phyloP scores from a whole-genome alignment of 2,329 filamentous ascomycete species.

The Cryphonectria carpinicola region DNA sequence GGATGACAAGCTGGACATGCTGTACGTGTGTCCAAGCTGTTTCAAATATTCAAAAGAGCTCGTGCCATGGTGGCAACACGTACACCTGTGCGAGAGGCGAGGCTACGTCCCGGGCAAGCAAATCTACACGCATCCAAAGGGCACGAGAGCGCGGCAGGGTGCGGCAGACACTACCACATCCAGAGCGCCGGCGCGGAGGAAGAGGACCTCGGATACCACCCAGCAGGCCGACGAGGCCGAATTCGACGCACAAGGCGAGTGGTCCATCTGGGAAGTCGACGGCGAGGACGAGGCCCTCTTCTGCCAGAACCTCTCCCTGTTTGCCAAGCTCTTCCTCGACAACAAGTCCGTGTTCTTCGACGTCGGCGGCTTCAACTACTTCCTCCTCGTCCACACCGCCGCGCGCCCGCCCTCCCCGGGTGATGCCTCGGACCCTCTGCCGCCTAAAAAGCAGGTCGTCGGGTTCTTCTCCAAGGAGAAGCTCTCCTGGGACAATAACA shows the following conservation, averaged over 20 bases:
- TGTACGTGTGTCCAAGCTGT: slow-evolving; percentile 91
- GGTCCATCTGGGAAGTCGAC: slow-evolving; percentile 91
- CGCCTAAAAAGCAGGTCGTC: slow-evolving; percentile 62
- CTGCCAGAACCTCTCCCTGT: slow-evolving; percentile 92
- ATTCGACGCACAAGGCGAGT: slow-evolving; percentile 67
- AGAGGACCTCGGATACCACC: slow-evolving; percentile 39
- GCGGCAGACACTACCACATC: slow-evolving; percentile 13
- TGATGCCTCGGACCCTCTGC: slow-evolving; percentile 20
- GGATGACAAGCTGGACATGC: slow-evolving; percentile 59
- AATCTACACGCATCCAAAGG: slow-evolving; percentile 69
- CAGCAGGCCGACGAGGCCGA: slow-evolving; percentile 46
- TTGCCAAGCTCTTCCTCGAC: slow-evolving; percentile 96
- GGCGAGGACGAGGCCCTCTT: slow-evolving; percentile 86
- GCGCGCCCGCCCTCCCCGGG: slow-evolving; percentile 33
- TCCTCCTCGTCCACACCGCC: slow-evolving; percentile 80
- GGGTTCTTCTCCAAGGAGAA: slow-evolving; percentile 99
- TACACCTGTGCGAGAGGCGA: slow-evolving; percentile 58
- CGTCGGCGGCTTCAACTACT: slow-evolving; percentile 92
- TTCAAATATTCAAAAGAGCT: slow-evolving; percentile 84
- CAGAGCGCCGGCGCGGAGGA: slow-evolving; percentile 41
- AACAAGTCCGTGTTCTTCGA: slow-evolving; percentile 99
- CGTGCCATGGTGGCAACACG: slow-evolving; percentile 61
- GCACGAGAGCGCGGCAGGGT: slow-evolving; percentile 45
- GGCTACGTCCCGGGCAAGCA: slow-evolving; percentile 65
- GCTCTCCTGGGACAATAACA: slow-evolving; percentile 98